Evolutionary conservation across 345 rosid genomes (phyloP), one percentile per base, ranked within the genome.

Genomic region (Ceriops decandra): DNA sequence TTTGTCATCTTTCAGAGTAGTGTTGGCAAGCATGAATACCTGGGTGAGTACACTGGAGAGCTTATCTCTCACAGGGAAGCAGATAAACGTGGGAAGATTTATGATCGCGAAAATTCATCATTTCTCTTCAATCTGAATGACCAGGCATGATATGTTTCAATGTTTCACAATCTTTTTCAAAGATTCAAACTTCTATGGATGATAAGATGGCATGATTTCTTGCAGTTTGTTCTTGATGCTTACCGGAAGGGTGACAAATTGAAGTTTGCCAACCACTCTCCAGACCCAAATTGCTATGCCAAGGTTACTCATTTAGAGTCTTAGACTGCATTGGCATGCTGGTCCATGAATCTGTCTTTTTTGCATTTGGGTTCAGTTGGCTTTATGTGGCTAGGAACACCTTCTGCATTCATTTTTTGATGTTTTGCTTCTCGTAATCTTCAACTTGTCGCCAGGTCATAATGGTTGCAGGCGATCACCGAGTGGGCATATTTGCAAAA

Each of bases 41-140:
- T 95, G 16, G 97, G 99, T 52, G 99, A 95, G 72, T 95, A 92
- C 85, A 95, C 98, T 30, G 99, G 99, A 67, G 99, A 95, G 85
- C 82, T 95, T 76, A 92, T 95, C 74, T 95, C 99, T 47, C 98
- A 92, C 58, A 79, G 92, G 82, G 99, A 95, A 82, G 99, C 99
- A 67, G 99, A 95, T 73, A 95, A 95, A 75, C 96, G 98, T 19
- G 99, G 97, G 76, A 95, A 92, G 85, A 92, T 95, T 59, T 95
- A 95, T 70, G 99, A 95, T 70, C 96, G 99, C 22, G 98, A 95
- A 83, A 92, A 95, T 77, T 95, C 97, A 2, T 95, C 99, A 47
- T 95, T 92, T 78, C 96, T 95, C 74, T 95, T 95, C 81, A 95
- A 95, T 81, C 80, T 95, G 72, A 95, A 92, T 72, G 98, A 95